Evolutionary conservation across 2,329 filamentous ascomycete genomes (phyloP).

Genomic region (Cladobotryum mycophilum): DNA sequence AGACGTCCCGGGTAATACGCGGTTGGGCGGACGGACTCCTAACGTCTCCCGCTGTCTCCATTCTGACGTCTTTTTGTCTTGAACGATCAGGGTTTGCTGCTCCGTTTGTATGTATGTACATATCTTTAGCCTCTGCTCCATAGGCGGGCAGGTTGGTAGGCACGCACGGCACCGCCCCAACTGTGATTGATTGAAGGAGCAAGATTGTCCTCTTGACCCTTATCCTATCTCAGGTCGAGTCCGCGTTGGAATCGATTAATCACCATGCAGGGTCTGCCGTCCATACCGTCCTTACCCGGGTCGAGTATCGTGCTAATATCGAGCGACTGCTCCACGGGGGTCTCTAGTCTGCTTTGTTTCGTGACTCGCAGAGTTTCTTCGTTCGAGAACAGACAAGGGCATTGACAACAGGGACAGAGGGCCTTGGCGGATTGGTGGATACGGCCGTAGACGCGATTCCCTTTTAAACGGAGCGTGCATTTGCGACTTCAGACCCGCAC

Average conservation of each 20-base stretch:
- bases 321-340: not conserved
- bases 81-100: no score
- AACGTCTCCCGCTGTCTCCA: no score
- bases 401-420: slow-evolving; percentile 1
- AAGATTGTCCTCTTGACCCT: no score
- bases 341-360: slow-evolving; percentile 6
- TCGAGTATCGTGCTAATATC: not conserved
- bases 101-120: no score
- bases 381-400: slow-evolving; percentile 14
- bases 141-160: no score
- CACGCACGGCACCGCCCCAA: no score
- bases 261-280: not conserved
- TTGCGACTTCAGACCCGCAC: not conserved
- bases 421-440: slow-evolving; percentile 8
- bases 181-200: no score
- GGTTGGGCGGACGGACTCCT: no score
- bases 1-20: no score
- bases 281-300: no score
- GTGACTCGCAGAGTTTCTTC: slow-evolving; percentile 14
- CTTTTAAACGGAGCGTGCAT: slow-evolving; percentile 10
- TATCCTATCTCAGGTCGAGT: not conserved
- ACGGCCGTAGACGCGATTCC: slow-evolving; percentile 5
- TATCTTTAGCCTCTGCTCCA: no score
- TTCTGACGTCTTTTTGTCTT: no score
- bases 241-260: not conserved